Base-by-base conservation (phyloP, 805 yeast genomes). In the Ogataea wickerhamii region DNA sequence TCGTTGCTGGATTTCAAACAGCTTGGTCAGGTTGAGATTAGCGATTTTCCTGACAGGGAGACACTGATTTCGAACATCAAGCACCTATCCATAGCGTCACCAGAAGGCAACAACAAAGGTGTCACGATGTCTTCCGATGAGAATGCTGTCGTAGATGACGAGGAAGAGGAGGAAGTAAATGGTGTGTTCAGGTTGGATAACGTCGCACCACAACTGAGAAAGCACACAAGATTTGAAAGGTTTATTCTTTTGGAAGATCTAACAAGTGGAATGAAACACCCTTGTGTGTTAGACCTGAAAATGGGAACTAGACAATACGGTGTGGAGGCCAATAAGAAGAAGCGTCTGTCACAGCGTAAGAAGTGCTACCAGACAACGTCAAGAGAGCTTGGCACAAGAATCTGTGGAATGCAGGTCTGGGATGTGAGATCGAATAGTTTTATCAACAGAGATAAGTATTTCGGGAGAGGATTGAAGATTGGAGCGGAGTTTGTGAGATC, bases 251-350 rank as follows among this genome's bases (percentile, higher is more conserved):
- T 93, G 34, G 98, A 94, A 56, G 99, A 93, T 64, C 65, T 93
- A 34, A 93, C 98, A 0, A 73, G 80, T 38, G 86, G 87, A 18
- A 78, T 91, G 80, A 67, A 63, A 21, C 75, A 74, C 47, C 97
- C 98, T 0, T 89, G 96, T 57, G 98, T 91, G 0, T 66, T 93
- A 34, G 99, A 93, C 63, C 68, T 93, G 51, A 93, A 93, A 58
- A 93, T 93, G 98, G 99, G 99, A 0, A 91, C 99, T 0, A 72
- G 99, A 41, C 99, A 93, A 62, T 93, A 93, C 54, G 98, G 99
- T 7, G 82, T 91, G n/a, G 95, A 88, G 47, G 97, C 98, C 0
- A 70, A 72, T 5, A 59, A 64, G 11, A 64, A 78, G 34, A 93
- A 93, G 61, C 82, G 80, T 54, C 57, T 65, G 33, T 86, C 96